Evolutionary conservation across 495 filamentous ascomycete genomes (phyloP).

Genomic region (Talaromyces borbonicus): DNA sequence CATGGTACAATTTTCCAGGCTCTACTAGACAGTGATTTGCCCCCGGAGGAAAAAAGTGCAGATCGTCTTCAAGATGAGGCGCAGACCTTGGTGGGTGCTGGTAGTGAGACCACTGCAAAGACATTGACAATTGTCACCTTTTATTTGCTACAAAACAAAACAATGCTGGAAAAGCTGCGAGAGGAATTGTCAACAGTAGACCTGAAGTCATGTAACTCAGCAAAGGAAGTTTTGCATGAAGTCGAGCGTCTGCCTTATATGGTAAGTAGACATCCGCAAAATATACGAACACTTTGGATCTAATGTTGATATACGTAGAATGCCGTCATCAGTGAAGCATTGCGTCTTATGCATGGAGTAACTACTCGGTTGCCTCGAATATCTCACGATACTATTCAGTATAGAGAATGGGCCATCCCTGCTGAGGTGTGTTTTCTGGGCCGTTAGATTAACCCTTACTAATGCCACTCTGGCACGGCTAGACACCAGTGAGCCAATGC

Average conservation of each 20-base stretch:
- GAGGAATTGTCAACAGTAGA: constrained; percentile 17
- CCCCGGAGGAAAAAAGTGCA: constrained; percentile 15
- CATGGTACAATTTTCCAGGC: constrained; percentile 13
- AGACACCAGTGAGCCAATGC: constrained; percentile 32
- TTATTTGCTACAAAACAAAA: constrained; percentile 19
- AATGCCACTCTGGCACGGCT: constrained; percentile 15
- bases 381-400: constrained; percentile 21
- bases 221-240: constrained; percentile 10
- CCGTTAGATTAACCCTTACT: constrained; percentile 11
- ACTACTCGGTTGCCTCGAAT: constrained; percentile 26
- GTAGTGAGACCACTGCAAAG: constrained; percentile 26
- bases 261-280: constrained; percentile 9
- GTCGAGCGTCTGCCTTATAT: constrained; percentile 40
- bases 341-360: constrained; percentile 35
- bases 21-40: constrained; percentile 11
- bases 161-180: constrained; percentile 12
- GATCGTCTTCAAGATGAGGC: constrained; percentile 24
- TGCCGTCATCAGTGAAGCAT: constrained; percentile 29
- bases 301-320: constrained; percentile 11
- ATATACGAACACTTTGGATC: not conserved
- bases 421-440: constrained; percentile 9
- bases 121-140: constrained; percentile 19
- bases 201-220: constrained; percentile 14
- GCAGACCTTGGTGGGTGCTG: constrained; percentile 20
- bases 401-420: constrained; percentile 18